A percentile compares a stretch with the other conserved stretches of the same genome.
phyloP scores from a whole-genome alignment of 164 flowering plant genomes.

The Euptelea pleiosperma region DNA sequence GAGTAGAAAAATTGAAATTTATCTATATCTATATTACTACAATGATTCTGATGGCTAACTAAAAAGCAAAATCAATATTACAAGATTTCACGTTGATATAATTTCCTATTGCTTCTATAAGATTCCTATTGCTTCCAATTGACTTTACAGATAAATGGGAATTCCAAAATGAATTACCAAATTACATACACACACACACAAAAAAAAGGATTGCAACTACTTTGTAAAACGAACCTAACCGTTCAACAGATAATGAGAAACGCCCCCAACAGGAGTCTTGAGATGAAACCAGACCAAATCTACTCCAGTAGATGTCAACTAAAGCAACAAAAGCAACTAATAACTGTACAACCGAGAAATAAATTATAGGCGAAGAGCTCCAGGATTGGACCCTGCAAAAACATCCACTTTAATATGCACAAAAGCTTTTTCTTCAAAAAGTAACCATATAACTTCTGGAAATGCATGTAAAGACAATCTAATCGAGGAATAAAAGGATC shows the following conservation, averaged over 20 bases:
- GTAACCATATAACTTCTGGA: neutral
- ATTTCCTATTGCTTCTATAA: no score
- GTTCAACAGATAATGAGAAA: constrained; percentile 45
- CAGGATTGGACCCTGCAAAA: constrained; percentile 64
- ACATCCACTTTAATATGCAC: constrained; percentile 1
- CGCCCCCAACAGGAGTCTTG: constrained; percentile 43
- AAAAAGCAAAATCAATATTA: no score
- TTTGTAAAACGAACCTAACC: constrained; percentile 54
- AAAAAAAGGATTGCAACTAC: constrained; percentile 11
- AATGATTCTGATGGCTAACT: no score
- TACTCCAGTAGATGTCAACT: constrained; percentile 35
- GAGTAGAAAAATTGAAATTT: neutral
- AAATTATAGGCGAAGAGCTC: constrained; percentile 52
- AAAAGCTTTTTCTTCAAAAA: neutral
- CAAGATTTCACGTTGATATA: no score
- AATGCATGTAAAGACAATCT: neutral
- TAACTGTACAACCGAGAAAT: constrained; percentile 56
- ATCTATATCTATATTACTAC: no score
- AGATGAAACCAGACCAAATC: constrained; percentile 34
- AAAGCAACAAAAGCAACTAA: constrained; percentile 49
- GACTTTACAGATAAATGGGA: neutral
- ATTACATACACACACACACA: no score
- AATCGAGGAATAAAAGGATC: neutral
- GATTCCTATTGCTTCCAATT: no score
- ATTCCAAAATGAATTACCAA: neutral